Base-by-base conservation (phyloP, 208 protist species). In the Wallacemonas sp. region DNA sequence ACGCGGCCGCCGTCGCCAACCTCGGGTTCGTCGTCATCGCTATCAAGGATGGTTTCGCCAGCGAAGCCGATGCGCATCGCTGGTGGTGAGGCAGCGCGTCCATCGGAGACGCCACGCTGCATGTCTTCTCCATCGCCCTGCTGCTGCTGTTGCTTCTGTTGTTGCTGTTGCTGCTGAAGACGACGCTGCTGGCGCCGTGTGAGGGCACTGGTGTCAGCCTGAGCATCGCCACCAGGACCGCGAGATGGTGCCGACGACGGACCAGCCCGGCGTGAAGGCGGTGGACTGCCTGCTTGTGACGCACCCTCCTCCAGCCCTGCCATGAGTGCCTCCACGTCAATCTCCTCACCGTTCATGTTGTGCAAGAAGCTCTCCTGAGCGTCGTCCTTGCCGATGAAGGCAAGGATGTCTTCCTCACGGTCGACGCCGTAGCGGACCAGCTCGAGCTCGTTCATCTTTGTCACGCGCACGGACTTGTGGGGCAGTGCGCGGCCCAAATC, bases 381-480 rank as follows among this genome's bases (percentile, higher is more conserved):
- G 0, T 34, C 51, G 22, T 39, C 51, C 12, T 31, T 3, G 11
- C 51, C 51, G 4, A 58, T 6, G 28, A 42, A 58, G 30, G 51
- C 51, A 6, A 58, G 14, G 14, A 58, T 58, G 28, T 58, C 51
- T 5, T 8, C 51, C 28, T 34, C 51, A n/a, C 30, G 4, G 28
- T 58, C 51, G 14, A 58, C 22, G 51, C 51, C 51, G 8, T 31
- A 31, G 28, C 30, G 1, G 4, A 58, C 51, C 5, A 58, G 51
- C 31, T 58, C 51, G 15, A 58, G 51, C n/a, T 58, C 51, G 15
- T 11, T n/a, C 51, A 58, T 58, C 15, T 39, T 58, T 14, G 51
- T 58, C 51, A 58, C 51, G 30, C 51, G 51, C 24, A 58, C 31
- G 30, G 51, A 58, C 30, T 58, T 58, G 51, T 9, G 33, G 17